These are phyloP conservation scores for Trametes versicolor DNA, from an alignment of 1,284 basidiomycete genomes.

Conservation along the genomic window DNA sequence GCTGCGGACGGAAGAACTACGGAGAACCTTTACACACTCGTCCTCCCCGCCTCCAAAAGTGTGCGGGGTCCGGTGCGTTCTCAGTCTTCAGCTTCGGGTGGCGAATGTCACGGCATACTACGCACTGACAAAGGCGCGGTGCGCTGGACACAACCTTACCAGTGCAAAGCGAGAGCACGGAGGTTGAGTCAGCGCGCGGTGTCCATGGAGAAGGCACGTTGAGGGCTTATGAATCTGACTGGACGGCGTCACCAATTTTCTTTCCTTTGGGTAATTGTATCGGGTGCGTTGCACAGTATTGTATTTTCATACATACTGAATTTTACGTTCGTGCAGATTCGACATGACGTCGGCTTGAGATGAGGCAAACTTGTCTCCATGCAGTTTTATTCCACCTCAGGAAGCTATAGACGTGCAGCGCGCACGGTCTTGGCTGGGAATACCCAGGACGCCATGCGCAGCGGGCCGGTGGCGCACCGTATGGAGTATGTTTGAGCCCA, in stretches of 20 bases:
- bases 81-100: slow-evolving; percentile 7
- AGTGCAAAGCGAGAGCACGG: background rate
- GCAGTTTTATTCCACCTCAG: background rate
- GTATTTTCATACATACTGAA: too few species aligned
- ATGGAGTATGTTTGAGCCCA: slow-evolving; percentile 2
- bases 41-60: too few species aligned
- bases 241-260: background rate
- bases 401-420: too few species aligned
- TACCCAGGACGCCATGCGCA: background rate
- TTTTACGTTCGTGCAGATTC: too few species aligned
- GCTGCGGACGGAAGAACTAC: slow-evolving; percentile 5
- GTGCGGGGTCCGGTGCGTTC: slow-evolving; percentile 12
- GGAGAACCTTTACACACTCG: too few species aligned
- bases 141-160: background rate
- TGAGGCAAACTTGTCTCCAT: too few species aligned
- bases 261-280: too few species aligned
- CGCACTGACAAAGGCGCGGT: background rate
- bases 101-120: background rate
- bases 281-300: too few species aligned
- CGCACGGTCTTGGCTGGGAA: too few species aligned
- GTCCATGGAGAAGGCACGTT: background rate
- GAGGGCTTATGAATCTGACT: background rate
- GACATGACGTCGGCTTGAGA: too few species aligned
- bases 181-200: background rate
- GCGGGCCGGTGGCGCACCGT: slow-evolving; percentile 8